phyloP scores from a whole-genome alignment of 2,329 filamentous ascomycete species.

The Malbranchea cinnamomea region DNA sequence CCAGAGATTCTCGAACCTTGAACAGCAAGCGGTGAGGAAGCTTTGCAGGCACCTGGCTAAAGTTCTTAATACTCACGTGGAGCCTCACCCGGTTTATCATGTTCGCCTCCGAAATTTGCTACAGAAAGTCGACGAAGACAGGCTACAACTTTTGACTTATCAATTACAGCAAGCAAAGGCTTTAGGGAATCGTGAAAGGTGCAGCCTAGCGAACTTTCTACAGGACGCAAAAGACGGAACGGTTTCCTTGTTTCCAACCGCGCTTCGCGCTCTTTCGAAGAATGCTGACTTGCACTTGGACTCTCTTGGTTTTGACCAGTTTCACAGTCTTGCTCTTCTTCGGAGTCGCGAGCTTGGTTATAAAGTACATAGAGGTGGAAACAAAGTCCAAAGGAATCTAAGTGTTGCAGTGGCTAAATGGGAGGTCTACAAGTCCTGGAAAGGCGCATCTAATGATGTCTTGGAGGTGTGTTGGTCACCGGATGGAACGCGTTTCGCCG shows the following conservation, averaged over 20 bases:
- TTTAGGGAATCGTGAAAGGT: conserved; percentile 10
- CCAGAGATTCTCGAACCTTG: too few species aligned
- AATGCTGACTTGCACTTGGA: conserved; percentile 1
- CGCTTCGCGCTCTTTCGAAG: conserved; percentile 5
- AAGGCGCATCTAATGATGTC: conserved; percentile 44
- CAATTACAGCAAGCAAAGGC: background rate
- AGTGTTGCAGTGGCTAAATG: conserved; percentile 18
- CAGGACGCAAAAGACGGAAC: conserved; percentile 11
- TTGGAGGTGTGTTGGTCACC: conserved; percentile 41
- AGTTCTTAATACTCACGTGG: too few species aligned
- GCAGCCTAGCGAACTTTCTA: conserved; percentile 13
- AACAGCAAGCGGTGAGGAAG: too few species aligned
- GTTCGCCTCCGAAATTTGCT: conserved; percentile 6
- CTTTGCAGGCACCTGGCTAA: too few species aligned
- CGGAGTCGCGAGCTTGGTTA: conserved; percentile 19
- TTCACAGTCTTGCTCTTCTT: conserved; percentile 11
- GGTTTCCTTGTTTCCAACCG: conserved; percentile 10
- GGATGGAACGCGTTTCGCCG: conserved; percentile 39
- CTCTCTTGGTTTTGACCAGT: conserved; percentile 1
- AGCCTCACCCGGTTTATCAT: too few species aligned
- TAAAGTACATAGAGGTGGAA: conserved; percentile 5
- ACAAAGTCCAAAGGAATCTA: conserved; percentile 14
- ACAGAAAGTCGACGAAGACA: conserved; percentile 1
- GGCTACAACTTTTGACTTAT: background rate
- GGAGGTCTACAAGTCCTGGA: conserved; percentile 34